Percentiles rank a stretch among this genome's conserved stretches.
These are phyloP conservation scores for Fraxinus latifolia DNA, from an alignment of 305 asterid species.

Conservation along the genomic window DNA sequence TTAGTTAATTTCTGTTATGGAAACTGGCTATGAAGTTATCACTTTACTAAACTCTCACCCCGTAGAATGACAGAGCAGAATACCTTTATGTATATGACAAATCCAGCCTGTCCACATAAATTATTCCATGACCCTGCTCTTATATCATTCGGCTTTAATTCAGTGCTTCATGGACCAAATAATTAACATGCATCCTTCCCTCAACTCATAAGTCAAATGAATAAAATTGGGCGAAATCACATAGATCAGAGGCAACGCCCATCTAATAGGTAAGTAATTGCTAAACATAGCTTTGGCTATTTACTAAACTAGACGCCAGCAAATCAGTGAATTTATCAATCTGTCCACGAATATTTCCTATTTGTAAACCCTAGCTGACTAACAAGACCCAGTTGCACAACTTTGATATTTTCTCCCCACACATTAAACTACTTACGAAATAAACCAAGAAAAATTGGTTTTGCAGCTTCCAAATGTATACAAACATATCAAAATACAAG, in stretches of 20 bases:
- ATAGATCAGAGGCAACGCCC: not conserved
- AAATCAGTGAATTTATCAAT: not conserved
- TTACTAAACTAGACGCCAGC: not conserved
- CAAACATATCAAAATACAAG: not conserved
- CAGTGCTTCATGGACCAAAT: not conserved
- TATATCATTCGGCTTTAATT: not conserved
- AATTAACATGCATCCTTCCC: not conserved
- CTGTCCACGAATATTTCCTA: not conserved
- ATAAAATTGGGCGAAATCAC: not conserved
- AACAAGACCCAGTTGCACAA: constrained; percentile 2
- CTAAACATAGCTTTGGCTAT: not conserved
- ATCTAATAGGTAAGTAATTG: not conserved
- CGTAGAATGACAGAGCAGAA: not conserved
- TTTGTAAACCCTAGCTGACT: not conserved
- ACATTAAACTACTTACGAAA: not conserved
- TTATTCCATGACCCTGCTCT: not conserved
- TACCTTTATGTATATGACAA: not conserved
- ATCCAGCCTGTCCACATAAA: not conserved
- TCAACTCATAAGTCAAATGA: not conserved
- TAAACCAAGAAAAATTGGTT: not conserved
- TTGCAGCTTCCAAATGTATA: not conserved
- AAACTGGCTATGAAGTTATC: not conserved
- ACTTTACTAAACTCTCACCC: not conserved
- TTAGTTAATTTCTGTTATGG: not conserved
- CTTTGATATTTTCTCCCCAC: not conserved